Conservation (phyloP, 495 filamentous ascomycete species). For the Xylaria bambusicola region DNA sequence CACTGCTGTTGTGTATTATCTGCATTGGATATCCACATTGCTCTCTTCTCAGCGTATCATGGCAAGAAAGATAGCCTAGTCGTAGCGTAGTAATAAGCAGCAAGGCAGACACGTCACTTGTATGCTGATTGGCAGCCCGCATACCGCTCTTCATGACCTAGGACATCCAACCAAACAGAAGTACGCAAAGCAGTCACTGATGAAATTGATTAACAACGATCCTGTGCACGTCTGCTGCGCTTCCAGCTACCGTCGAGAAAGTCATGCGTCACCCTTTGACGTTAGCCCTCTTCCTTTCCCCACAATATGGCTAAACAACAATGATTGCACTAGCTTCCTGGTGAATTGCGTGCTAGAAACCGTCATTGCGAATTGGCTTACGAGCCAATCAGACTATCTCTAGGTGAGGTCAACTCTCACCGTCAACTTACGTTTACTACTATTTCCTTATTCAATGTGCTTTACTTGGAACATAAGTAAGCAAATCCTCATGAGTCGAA, state of each 20-base stretch:
- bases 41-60: not conserved
- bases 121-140: conserved; percentile 4
- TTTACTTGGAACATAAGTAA: no score
- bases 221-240: not conserved
- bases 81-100: not conserved
- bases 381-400: not conserved
- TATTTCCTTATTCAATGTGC: no score
- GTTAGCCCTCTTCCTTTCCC: not conserved
- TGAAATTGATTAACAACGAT: not conserved
- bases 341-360: conserved; percentile 12
- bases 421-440: no score
- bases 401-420: not conserved
- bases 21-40: not conserved
- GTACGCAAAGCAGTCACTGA: not conserved
- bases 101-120: not conserved
- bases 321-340: conserved; percentile 9
- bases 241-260: not conserved
- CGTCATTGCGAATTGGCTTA: not conserved
- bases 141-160: not conserved
- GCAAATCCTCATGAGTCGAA: no score
- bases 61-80: not conserved
- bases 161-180: not conserved
- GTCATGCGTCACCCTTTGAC: conserved; percentile 8
- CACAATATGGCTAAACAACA: not conserved
- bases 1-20: no score